Conservation (phyloP, 2,329 filamentous ascomycete genomes). For the Exophiala mesophila region DNA sequence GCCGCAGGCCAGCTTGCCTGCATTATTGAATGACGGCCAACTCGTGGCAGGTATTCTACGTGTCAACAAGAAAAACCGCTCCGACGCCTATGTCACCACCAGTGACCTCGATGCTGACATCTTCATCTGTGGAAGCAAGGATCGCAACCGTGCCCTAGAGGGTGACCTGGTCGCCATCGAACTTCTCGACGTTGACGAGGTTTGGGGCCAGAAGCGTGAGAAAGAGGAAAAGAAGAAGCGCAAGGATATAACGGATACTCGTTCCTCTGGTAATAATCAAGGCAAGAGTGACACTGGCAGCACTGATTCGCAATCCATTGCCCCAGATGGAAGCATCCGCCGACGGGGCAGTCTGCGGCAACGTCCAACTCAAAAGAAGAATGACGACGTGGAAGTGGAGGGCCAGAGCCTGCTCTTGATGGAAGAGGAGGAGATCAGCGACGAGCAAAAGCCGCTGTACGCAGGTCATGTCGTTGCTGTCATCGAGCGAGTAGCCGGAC, state of each 20-base stretch:
- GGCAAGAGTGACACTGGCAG: conserved; percentile 51
- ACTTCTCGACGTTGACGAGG: conserved; percentile 94
- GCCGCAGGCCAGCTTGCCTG: conserved; percentile 87
- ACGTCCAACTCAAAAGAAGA: conserved; percentile 98
- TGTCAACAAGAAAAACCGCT: conserved; percentile 99
- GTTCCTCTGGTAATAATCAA: conserved; percentile 63
- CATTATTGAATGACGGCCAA: conserved; percentile 83
- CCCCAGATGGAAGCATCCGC: conserved; percentile 77
- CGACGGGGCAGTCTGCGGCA: conserved; percentile 92
- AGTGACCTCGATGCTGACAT: conserved; percentile 95
- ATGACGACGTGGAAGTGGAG: conserved; percentile 97
- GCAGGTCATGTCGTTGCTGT: conserved; percentile 96
- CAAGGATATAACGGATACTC: conserved; percentile 94
- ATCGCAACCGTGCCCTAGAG: conserved; percentile 92
- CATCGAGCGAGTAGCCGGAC: conserved; percentile 90
- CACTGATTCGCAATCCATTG: conserved; percentile 57
- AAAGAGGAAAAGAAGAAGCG: conserved; percentile 99
- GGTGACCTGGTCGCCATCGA: conserved; percentile 94
- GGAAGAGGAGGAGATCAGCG: conserved; percentile 97
- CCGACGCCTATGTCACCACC: conserved; percentile 94
- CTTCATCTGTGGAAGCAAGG: conserved; percentile 99
- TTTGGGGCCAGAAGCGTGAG: conserved; percentile 97
- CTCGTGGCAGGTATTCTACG: conserved; percentile 93
- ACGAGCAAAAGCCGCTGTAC: conserved; percentile 95
- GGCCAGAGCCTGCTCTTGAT: conserved; percentile 94